Percentiles rank a stretch among this genome's conserved stretches.
These are phyloP conservation scores for Solanum medicagineum DNA, from an alignment of 257 asterid species.

Conservation along the genomic window DNA sequence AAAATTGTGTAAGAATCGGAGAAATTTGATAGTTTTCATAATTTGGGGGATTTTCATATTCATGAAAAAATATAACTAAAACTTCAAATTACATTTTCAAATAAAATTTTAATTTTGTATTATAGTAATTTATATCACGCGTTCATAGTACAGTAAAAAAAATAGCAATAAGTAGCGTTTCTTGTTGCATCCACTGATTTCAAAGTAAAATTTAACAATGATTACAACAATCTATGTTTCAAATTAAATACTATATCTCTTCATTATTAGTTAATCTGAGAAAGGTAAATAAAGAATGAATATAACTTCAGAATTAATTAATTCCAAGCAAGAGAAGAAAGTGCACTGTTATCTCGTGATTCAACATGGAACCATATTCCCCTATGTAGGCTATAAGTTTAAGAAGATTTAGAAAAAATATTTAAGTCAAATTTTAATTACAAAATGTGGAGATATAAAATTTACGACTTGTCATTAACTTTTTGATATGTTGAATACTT, in stretches of 20 bases:
- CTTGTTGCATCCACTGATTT: not conserved
- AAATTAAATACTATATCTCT: not conserved
- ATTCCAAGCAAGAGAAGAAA: not conserved
- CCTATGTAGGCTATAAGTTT: not conserved
- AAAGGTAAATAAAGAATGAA: not conserved
- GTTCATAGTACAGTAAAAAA: not conserved
- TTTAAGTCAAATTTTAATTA: not conserved
- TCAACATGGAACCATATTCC: not conserved
- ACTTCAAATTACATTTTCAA: fast-evolving
- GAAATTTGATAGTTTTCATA: not conserved
- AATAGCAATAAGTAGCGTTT: not conserved
- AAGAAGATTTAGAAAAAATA: not conserved
- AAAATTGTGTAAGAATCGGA: not conserved
- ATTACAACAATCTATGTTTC: not conserved
- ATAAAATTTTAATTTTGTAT: not conserved
- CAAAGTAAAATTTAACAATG: not conserved
- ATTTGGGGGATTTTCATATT: too few relatives aligned
- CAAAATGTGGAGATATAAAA: too few relatives aligned
- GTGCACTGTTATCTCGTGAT: not conserved
- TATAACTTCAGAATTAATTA: not conserved
- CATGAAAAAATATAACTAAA: not conserved
- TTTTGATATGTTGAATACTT: not conserved
- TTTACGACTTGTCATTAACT: not conserved
- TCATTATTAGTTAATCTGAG: not conserved
- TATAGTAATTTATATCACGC: too few relatives aligned